phyloP scores from a whole-genome alignment of 768 basidiomycete genomes.

The Mycena chlorophos region DNA sequence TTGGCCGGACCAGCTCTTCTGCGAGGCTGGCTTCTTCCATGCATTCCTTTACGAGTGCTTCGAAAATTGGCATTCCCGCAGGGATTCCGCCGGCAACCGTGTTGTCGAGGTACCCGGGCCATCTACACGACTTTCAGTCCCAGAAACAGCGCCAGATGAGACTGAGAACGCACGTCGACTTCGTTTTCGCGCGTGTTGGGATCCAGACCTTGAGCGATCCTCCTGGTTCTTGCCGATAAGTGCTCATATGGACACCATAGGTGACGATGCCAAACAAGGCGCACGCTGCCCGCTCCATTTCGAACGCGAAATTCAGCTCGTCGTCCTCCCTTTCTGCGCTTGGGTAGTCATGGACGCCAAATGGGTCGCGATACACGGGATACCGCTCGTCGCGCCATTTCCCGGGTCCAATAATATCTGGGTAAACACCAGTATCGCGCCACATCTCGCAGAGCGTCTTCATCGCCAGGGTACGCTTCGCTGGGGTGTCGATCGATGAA shows the following conservation, averaged over 20 bases:
- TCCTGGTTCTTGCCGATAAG: constrained; percentile 49
- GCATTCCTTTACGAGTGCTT: constrained; percentile 85
- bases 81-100: constrained; percentile 91
- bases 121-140: constrained; percentile 41
- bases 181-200: constrained; percentile 80
- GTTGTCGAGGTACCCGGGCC: constrained; percentile 88
- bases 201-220: constrained; percentile 68
- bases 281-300: constrained; percentile 88
- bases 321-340: constrained; percentile 31
- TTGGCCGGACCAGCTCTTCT: constrained; percentile 58
- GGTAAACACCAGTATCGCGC: constrained; percentile 64
- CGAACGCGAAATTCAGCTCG: constrained; percentile 70
- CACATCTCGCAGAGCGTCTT: constrained; percentile 71
- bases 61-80: constrained; percentile 68
- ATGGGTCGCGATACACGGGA: constrained; percentile 69
- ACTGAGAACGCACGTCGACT: constrained; percentile 70
- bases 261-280: constrained; percentile 88
- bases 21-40: constrained; percentile 89
- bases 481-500: constrained; percentile 50
- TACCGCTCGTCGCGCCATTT: constrained; percentile 91
- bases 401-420: constrained; percentile 64
- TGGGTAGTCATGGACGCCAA: constrained; percentile 56
- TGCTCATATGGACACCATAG: constrained; percentile 89
- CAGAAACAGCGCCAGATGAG: neutral
- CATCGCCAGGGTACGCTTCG: constrained; percentile 61